Conservation (phyloP, 139 green algal genomes). For the Desmodesmus armatus region DNA sequence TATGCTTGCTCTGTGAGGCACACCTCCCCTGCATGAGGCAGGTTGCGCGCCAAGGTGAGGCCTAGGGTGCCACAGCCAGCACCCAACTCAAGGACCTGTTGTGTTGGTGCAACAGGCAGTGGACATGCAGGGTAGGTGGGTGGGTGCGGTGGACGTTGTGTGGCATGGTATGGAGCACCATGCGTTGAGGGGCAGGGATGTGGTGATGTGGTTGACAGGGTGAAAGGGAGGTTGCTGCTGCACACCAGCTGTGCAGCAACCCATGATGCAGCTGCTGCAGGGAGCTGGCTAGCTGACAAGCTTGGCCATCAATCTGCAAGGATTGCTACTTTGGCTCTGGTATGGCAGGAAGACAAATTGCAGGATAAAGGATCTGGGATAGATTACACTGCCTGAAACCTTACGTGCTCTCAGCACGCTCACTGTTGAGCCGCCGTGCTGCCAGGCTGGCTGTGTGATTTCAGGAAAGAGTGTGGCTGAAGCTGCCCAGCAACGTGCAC, state of each 20-base stretch:
- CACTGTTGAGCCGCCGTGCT: not conserved
- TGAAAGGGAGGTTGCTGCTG: no score
- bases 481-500: not conserved
- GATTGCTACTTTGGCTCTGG: no score
- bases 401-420: not conserved
- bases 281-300: not conserved
- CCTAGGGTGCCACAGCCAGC: constrained; percentile 68
- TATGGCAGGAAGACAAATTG: no score
- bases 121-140: not conserved
- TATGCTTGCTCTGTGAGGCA: constrained; percentile 58
- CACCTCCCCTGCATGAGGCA: constrained; percentile 45
- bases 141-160: no score
- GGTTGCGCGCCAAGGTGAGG: constrained; percentile 63
- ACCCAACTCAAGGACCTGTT: constrained; percentile 68
- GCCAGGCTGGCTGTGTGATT: not conserved
- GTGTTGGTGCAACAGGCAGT: not conserved
- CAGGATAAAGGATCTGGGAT: no score
- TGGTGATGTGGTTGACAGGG: not conserved
- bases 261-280: constrained; percentile 2
- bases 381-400: not conserved
- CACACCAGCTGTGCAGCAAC: not conserved
- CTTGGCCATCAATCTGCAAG: no score
- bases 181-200: not conserved
- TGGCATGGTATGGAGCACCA: no score
- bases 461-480: no score